Conservation (phyloP, 2,329 filamentous ascomycete species). For the Talaromyces sp. region DNA sequence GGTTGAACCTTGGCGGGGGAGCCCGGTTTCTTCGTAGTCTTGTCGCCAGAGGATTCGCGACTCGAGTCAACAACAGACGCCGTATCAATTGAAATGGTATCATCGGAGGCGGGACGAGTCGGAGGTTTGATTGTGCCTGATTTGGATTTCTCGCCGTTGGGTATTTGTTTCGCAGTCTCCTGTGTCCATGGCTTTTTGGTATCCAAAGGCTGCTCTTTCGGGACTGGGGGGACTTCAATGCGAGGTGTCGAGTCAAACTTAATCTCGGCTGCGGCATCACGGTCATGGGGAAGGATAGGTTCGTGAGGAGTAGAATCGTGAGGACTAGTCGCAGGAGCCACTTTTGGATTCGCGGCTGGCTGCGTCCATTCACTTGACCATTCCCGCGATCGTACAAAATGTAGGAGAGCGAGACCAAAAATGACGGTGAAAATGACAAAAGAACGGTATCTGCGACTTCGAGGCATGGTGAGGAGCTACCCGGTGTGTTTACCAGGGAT, state of each 20-base stretch:
- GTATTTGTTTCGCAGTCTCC: neutral
- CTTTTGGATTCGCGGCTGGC: conserved; percentile 21
- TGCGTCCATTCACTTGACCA: conserved; percentile 27
- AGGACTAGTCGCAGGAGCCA: neutral
- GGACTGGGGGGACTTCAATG: conserved; percentile 9
- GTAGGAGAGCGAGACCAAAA: conserved; percentile 47
- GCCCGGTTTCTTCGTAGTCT: conserved; percentile 26
- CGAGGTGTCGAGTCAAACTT: conserved; percentile 1
- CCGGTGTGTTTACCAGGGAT: no score
- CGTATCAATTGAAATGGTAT: neutral
- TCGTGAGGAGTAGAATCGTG: neutral
- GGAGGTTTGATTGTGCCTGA: conserved; percentile 4
- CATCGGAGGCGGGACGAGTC: neutral
- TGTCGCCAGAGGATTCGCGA: conserved; percentile 7
- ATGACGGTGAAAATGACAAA: conserved; percentile 46
- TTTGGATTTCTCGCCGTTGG: neutral
- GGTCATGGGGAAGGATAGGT: neutral
- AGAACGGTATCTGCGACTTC: conserved; percentile 48
- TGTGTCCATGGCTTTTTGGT: neutral
- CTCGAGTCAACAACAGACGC: conserved; percentile 2
- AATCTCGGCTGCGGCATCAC: neutral
- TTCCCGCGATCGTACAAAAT: conserved; percentile 48
- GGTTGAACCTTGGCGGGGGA: conserved; percentile 34
- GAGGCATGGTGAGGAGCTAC: conserved; percentile 40
- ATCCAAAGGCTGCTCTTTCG: neutral